Conservation (phyloP, 2,329 filamentous ascomycete species). For the Clarireedia hainanense region DNA sequence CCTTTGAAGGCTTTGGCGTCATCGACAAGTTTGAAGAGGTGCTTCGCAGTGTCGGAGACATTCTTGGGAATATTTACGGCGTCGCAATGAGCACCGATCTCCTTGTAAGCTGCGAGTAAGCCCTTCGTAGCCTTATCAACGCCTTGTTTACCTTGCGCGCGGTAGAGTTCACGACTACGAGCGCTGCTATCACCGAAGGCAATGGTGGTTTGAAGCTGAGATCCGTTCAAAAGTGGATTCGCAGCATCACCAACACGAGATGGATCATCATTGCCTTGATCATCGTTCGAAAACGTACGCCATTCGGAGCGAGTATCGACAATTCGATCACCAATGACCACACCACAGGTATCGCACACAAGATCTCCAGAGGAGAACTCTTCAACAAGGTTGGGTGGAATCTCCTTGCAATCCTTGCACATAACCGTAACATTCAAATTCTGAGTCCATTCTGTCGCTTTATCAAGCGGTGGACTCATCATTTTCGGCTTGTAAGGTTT, state of each 20-base stretch:
- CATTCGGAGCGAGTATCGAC: constrained; percentile 96
- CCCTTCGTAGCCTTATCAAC: constrained; percentile 78
- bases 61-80: constrained; percentile 72
- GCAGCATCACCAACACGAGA: constrained; percentile 94
- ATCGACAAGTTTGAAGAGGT: constrained; percentile 90
- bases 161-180: constrained; percentile 66
- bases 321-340: constrained; percentile 83
- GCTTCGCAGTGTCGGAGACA: constrained; percentile 84
- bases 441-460: constrained; percentile 38
- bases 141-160: constrained; percentile 74
- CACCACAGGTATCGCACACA: constrained; percentile 84
- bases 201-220: constrained; percentile 82
- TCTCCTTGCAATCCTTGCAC: constrained; percentile 85
- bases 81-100: constrained; percentile 83
- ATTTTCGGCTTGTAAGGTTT: constrained; percentile 39
- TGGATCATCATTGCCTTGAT: constrained; percentile 91
- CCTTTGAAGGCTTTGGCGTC: constrained; percentile 92
- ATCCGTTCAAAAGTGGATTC: constrained; percentile 83
- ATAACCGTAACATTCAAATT: constrained; percentile 81
- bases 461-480: constrained; percentile 33
- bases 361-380: constrained; percentile 90
- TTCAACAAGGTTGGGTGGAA: constrained; percentile 86
- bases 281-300: constrained; percentile 98
- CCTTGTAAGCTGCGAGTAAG: constrained; percentile 74
- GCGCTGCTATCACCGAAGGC: constrained; percentile 70